phyloP scores from a whole-genome alignment of 345 rosid species.

The Cardamine occulta region DNA sequence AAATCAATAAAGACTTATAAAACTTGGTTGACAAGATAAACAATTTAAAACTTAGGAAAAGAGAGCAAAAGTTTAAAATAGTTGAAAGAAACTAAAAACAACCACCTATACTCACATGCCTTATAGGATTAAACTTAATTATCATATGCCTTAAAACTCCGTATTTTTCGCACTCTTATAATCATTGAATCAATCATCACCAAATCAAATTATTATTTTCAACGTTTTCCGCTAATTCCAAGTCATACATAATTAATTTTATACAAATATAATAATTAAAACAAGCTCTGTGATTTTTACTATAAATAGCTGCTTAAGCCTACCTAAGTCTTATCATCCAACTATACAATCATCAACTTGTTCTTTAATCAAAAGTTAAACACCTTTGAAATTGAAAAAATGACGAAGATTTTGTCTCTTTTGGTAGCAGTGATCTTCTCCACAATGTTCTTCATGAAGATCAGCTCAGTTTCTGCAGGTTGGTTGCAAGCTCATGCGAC shows the following conservation, averaged over 20 bases:
- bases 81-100: conserved; percentile 12
- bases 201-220: conserved; percentile 34
- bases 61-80: neutral
- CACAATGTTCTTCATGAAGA: conserved; percentile 35
- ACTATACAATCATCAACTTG: conserved; percentile 21
- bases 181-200: conserved; percentile 43
- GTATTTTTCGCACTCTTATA: conserved; percentile 36
- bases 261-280: neutral
- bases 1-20: neutral
- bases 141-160: conserved; percentile 33
- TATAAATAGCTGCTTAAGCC: conserved; percentile 48
- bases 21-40: conserved; percentile 28
- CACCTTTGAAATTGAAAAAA: conserved; percentile 18
- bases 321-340: conserved; percentile 33
- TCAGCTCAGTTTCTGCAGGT: conserved; percentile 47
- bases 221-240: conserved; percentile 32
- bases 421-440: conserved; percentile 37
- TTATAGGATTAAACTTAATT: conserved; percentile 31
- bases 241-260: conserved; percentile 28
- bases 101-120: conserved; percentile 38
- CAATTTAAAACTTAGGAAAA: conserved; percentile 9
- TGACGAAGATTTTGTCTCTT: conserved; percentile 39
- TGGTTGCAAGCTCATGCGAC: conserved; percentile 65
- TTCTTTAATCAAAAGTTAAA: conserved; percentile 3
- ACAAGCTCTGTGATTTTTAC: conserved; percentile 9